Evolutionary conservation across 2,329 filamentous ascomycete species (phyloP).

Genomic region (Tolypocladium capitatum): DNA sequence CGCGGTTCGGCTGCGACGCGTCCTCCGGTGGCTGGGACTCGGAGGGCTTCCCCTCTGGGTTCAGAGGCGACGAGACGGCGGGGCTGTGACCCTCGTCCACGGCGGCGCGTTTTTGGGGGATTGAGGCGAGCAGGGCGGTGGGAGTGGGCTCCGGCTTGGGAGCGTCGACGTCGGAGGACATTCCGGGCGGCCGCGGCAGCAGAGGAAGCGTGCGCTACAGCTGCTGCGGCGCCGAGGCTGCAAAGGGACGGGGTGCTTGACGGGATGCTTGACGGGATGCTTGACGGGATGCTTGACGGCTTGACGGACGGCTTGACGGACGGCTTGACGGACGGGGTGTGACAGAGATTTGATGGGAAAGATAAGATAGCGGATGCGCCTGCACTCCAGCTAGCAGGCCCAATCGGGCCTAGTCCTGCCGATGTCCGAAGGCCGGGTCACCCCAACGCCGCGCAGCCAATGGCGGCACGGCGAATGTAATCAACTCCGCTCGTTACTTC

Average conservation of each 20-base stretch:
- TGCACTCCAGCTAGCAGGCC: neutral
- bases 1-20: slow-evolving; percentile 20
- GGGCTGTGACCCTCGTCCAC: slow-evolving; percentile 60
- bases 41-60: slow-evolving; percentile 42
- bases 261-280: too few relatives aligned
- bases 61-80: slow-evolving; percentile 60
- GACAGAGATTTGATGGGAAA: neutral
- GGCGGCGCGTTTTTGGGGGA: slow-evolving; percentile 50
- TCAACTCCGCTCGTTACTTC: slow-evolving; percentile 1
- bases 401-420: slow-evolving; percentile 9
- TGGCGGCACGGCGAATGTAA: slow-evolving; percentile 7
- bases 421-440: slow-evolving; percentile 7
- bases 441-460: slow-evolving; percentile 4
- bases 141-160: slow-evolving; percentile 29
- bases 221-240: neutral
- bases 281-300: too few relatives aligned
- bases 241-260: neutral
- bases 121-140: slow-evolving; percentile 26
- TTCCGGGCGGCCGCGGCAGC: slow-evolving; percentile 6
- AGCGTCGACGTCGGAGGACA: slow-evolving; percentile 23
- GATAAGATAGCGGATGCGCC: slow-evolving; percentile 1
- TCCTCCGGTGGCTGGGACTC: slow-evolving; percentile 31
- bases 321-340: too few relatives aligned
- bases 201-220: neutral
- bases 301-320: too few relatives aligned